Evolutionary conservation across 1,284 basidiomycete genomes (phyloP), one percentile per base, ranked within the genome.

Genomic region (Gymnopus androsaceus): DNA sequence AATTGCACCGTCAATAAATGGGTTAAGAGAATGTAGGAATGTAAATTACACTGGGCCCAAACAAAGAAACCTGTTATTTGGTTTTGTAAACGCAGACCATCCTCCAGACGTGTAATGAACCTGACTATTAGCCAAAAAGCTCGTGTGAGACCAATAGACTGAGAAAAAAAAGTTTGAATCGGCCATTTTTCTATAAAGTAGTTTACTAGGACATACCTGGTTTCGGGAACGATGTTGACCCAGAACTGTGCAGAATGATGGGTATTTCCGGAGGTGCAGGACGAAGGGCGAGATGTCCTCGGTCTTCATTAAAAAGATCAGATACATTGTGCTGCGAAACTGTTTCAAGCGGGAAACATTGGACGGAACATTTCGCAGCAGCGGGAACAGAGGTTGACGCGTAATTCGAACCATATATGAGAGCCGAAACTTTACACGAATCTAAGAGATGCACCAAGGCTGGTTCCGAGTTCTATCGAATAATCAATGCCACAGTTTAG

Each of bases 171-270:
- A 8, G 45, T 11, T 19, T n/a, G 6, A 17, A 11, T 28, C n/a
- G n/a, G 27, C 5, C 25, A 11, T n/a, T n/a, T 11, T 31, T n/a
- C n/a, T 25, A 31, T n/a, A 31, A 17, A 17, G 28, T 8, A n/a
- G 2, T 27, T 21, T 23, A 19, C 25, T 45, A 41, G 15, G 14
- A 41, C 34, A 23, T 33, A 53, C 56, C 59, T 48, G 59, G 57
- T 48, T 60, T 60, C 17, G 59, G 59, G 34, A 60, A 60, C 11
- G 52, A 44, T 28, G 59, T 60, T 21, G 59, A 60, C 6, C 59
- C 59, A 25, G 59, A 60, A 45, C 59, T 60, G 42, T 60, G 59
- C 30, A 60, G 44, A 41, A 60, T 60, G 48, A 58, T 49, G 30
- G 59, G 59, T 4, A 56, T 47, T 33, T 30, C 38, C 6, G 59